A percentile compares a stretch with the other conserved stretches of the same genome.
These are phyloP conservation scores for Plasmodium reichenowi DNA, from an alignment of 169 alveolate species.

Conservation along the genomic window DNA sequence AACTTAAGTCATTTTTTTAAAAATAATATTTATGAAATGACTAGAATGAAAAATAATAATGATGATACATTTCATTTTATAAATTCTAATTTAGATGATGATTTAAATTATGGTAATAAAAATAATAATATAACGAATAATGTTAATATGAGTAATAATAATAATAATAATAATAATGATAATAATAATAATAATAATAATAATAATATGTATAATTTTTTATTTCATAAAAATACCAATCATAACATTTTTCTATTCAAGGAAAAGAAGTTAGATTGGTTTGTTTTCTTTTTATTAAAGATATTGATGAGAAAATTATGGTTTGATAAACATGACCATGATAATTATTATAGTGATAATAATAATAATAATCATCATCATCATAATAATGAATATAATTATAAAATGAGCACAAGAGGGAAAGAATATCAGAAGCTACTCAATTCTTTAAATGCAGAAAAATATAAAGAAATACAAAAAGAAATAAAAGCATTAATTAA, in stretches of 20 bases:
- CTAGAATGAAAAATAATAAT: not conserved
- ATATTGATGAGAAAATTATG: conserved; percentile 10
- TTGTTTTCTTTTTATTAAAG: conserved; percentile 30
- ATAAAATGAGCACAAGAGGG: no score
- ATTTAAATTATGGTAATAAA: not conserved
- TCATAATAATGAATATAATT: no score
- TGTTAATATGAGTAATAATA: not conserved
- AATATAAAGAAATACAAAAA: conserved; percentile 43
- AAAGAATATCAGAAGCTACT: not conserved
- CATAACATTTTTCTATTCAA: not conserved
- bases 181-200: not conserved
- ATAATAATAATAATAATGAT: not conserved
- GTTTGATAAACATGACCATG: not conserved
- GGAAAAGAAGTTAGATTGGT: conserved; percentile 9
- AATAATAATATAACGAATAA: not conserved
- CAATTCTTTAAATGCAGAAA: conserved; percentile 10
- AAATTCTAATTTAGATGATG: not conserved
- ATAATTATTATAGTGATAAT: not conserved
- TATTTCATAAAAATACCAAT: not conserved
- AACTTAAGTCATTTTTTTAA: not conserved
- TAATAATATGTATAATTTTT: not conserved
- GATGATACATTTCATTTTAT: not conserved
- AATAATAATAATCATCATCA: no score
- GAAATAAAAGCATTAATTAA: conserved; percentile 42
- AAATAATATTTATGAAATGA: not conserved